Base-by-base conservation (phyloP, 352 stramenopile genomes). In the Pythium brachiatum region DNA sequence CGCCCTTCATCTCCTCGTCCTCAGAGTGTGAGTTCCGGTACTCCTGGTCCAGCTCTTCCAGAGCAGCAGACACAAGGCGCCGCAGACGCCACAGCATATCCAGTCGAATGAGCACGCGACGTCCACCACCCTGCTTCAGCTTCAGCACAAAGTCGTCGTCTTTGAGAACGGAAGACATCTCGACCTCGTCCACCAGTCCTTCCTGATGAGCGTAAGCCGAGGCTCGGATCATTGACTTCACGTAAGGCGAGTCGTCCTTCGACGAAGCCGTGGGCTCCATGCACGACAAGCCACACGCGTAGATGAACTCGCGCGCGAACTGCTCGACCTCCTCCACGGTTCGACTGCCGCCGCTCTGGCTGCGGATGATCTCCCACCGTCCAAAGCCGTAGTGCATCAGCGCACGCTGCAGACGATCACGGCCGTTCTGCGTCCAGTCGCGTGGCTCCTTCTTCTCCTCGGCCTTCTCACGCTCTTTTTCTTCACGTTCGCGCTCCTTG, bases 61-160 rank as follows among this genome's bases (percentile, higher is more conserved):
- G 87, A 20, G 85, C 78, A 0, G 72, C 70, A 0, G 71, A 69
- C 36, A 96, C 62, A 9, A 94, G 68, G 0, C 78, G 70, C 25
- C 89, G 78, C 2, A 96, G 79, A 9, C 87, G 78, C 56, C 85
- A 81, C 4, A 96, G 68, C 85, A 96, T 96, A 55, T 96, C 87
- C 23, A 96, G 59, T 48, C 87, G 87, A 61, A 93, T 88, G 11
- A 96, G 62, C 9, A 96, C 79, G 39, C 87, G 83, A 13, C 85
- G 82, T n/a, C 80, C 87, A 7, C 85, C 87, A 56, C 87, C 86
- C 47, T 96, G 87, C 58, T 94, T 94, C 18, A 88, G 73, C 64
- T 94, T 94, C 8, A 89, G 62, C 44, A 94, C 78, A 52, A 96
- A 96, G 32, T 96, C 87, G 25, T 96, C 87, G 69, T 96, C 87